Conservation (phyloP, 108 stramenopile species). For the Skeletonema tropicum region DNA sequence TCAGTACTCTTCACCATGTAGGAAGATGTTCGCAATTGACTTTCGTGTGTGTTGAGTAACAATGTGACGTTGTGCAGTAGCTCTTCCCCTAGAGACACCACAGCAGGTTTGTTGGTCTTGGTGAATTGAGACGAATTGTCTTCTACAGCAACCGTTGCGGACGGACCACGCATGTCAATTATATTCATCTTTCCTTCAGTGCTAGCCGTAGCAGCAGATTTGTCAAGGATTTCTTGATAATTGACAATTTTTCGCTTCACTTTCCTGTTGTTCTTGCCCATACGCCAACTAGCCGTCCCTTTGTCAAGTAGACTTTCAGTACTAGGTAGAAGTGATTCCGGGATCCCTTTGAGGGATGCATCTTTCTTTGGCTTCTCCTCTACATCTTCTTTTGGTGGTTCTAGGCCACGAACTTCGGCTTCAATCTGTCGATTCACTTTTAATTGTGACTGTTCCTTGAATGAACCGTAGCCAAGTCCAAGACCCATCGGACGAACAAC, state of each 20-base stretch:
- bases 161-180: constrained; percentile 84
- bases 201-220: background rate
- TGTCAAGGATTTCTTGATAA: constrained; percentile 65
- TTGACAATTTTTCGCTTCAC: constrained; percentile 58
- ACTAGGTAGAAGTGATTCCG: constrained; percentile 64
- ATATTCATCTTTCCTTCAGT: constrained; percentile 48
- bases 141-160: background rate
- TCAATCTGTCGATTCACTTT: constrained; percentile 80
- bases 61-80: constrained; percentile 84
- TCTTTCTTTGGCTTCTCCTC: constrained; percentile 23
- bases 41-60: constrained; percentile 76
- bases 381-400: constrained; percentile 31
- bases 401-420: constrained; percentile 76
- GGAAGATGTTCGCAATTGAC: constrained; percentile 68
- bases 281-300: constrained; percentile 51
- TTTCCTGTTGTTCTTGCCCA: constrained; percentile 38
- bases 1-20: constrained; percentile 57
- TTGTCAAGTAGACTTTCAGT: constrained; percentile 63
- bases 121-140: background rate
- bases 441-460: constrained; percentile 81
- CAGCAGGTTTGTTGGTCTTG: background rate
- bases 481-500: constrained; percentile 86
- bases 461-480: constrained; percentile 89
- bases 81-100: constrained; percentile 75
- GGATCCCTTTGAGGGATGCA: constrained; percentile 25